These are phyloP conservation scores for Populus tremula DNA, from an alignment of 345 rosid species.

Conservation along the genomic window DNA sequence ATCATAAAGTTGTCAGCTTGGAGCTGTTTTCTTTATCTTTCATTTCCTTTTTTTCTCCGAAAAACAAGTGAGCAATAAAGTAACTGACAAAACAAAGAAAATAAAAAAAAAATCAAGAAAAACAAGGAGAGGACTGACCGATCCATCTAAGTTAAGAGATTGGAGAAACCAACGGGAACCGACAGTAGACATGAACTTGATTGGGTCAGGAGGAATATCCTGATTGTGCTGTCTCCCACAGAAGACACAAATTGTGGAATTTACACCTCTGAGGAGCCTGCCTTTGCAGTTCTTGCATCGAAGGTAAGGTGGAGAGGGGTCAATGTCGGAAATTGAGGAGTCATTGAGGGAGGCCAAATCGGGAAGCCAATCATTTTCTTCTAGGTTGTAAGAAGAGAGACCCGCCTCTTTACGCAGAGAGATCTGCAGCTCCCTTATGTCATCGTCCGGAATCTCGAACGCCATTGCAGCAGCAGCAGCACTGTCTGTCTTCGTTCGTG, in stretches of 20 bases:
- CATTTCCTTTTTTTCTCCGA: too few species aligned
- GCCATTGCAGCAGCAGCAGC: slow-evolving; percentile 38
- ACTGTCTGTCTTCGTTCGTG: too few species aligned
- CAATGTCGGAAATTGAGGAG: slow-evolving; percentile 48
- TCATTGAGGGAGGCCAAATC: slow-evolving; percentile 42
- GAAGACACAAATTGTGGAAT: slow-evolving; percentile 70
- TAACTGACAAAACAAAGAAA: too few species aligned
- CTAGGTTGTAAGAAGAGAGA: slow-evolving; percentile 52
- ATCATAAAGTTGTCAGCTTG: background rate
- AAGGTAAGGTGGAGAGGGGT: slow-evolving; percentile 58
- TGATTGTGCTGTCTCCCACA: slow-evolving; percentile 50
- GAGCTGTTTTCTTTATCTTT: background rate
- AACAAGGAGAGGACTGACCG: slow-evolving; percentile 36
- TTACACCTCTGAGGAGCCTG: slow-evolving; percentile 53
- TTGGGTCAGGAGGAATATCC: slow-evolving; percentile 52
- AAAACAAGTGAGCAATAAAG: too few species aligned
- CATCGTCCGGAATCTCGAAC: slow-evolving; percentile 52
- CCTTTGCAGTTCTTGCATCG: slow-evolving; percentile 74
- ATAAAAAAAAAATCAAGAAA: background rate
- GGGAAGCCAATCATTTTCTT: slow-evolving; percentile 30
- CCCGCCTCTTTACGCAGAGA: slow-evolving; percentile 61
- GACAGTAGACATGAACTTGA: slow-evolving; percentile 57
- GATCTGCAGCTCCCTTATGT: slow-evolving; percentile 51
- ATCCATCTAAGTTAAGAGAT: slow-evolving; percentile 69
- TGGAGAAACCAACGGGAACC: slow-evolving; percentile 67